Percentiles rank a stretch among this genome's conserved stretches.
Conservation (phyloP, 1,139 yeast genomes). For the Scheffersomyces illinoinensis region DNA sequence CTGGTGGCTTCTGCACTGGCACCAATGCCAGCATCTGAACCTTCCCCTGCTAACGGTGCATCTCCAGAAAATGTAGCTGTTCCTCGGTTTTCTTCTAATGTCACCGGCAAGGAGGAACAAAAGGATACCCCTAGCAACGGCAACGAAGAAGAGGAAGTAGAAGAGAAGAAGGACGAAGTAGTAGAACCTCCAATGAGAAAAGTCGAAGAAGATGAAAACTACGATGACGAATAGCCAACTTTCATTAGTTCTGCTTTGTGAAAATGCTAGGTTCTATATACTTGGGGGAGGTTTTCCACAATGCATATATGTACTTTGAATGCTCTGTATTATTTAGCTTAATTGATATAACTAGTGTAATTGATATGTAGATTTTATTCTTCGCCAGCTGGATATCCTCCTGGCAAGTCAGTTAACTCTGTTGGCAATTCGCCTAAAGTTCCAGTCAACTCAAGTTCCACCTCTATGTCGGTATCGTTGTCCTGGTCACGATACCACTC, state of each 20-base stretch:
- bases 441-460: background rate
- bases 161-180: slow-evolving; percentile 24
- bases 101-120: slow-evolving; percentile 15
- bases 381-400: background rate
- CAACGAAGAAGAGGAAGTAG: slow-evolving; percentile 41
- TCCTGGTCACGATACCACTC: background rate
- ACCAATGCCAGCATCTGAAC: background rate
- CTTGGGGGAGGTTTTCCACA: background rate
- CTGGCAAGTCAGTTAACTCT: background rate
- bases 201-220: slow-evolving; percentile 81
- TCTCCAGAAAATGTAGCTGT: slow-evolving; percentile 7
- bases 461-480: background rate
- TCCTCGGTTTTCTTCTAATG: slow-evolving; percentile 25
- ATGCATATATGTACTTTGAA: background rate
- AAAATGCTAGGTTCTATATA: background rate
- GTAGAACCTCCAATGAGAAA: slow-evolving; percentile 72
- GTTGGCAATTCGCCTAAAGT: background rate
- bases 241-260: background rate
- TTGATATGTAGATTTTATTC: background rate
- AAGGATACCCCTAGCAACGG: slow-evolving; percentile 23
- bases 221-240: slow-evolving; percentile 59
- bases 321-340: background rate
- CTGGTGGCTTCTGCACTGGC: slow-evolving; percentile 2
- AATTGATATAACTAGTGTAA: background rate
- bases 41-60: background rate